Evolutionary conservation across 1,284 basidiomycete species (phyloP).

Genomic region (Melanopsichium pennsylvanicum): DNA sequence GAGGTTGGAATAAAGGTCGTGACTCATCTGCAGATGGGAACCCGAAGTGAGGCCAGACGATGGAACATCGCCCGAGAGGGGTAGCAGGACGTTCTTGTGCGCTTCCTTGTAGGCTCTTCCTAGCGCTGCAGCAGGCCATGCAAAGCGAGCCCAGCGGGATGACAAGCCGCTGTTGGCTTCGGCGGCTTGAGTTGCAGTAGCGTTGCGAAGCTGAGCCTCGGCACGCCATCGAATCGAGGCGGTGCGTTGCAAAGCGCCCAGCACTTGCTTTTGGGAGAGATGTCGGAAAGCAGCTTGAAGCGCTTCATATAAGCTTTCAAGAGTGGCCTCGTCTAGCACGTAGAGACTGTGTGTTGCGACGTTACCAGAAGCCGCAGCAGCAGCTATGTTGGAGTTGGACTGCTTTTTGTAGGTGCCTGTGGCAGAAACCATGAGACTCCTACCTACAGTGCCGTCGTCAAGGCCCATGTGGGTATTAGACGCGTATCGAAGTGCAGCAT

Average conservation of each 20-base stretch:
- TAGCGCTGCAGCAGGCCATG: slow-evolving; percentile 45
- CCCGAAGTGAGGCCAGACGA: slow-evolving; percentile 3
- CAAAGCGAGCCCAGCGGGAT: slow-evolving; percentile 44
- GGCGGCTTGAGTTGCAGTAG: slow-evolving; percentile 31
- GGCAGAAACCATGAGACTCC: slow-evolving; percentile 20
- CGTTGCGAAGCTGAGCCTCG: slow-evolving; percentile 49
- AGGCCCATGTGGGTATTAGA: neutral
- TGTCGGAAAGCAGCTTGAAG: slow-evolving; percentile 34
- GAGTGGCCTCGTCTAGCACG: slow-evolving; percentile 25
- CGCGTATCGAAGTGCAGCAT: slow-evolving; percentile 31
- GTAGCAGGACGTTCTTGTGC: slow-evolving; percentile 18
- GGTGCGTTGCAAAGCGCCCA: slow-evolving; percentile 49
- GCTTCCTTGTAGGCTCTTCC: slow-evolving; percentile 48
- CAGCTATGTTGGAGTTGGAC: neutral
- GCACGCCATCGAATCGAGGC: slow-evolving; percentile 57
- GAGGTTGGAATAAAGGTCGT: slow-evolving; percentile 10
- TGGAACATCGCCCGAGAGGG: slow-evolving; percentile 6
- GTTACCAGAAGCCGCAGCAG: neutral
- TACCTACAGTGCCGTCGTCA: slow-evolving; percentile 19
- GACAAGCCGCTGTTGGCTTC: slow-evolving; percentile 15
- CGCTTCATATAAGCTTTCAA: slow-evolving; percentile 36
- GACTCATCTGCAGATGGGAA: slow-evolving; percentile 6
- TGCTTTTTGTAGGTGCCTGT: slow-evolving; percentile 38
- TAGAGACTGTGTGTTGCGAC: slow-evolving; percentile 6
- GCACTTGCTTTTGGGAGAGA: slow-evolving; percentile 40